Percentiles rank a stretch among this genome's conserved stretches.
phyloP scores from a whole-genome alignment of 495 filamentous ascomycete genomes.

The Aspergillus sclerotiicarbonarius region DNA sequence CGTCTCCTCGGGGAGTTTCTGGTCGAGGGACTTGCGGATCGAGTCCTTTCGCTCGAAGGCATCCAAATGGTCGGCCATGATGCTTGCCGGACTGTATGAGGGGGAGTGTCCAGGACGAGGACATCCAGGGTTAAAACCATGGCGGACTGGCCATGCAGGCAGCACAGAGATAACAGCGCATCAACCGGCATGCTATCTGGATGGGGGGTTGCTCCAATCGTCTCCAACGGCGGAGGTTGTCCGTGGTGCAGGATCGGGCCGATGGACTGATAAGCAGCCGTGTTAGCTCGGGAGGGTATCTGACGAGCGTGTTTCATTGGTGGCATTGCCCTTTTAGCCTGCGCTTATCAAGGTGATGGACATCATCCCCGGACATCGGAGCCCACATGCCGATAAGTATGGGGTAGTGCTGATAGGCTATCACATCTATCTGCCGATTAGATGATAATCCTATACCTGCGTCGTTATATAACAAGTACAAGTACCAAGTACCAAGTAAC shows the following conservation, averaged over 20 bases:
- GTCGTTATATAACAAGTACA: no score
- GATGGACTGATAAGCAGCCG: constrained; percentile 3
- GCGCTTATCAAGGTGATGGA: neutral
- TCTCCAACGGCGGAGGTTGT: no score
- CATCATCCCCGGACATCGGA: constrained; percentile 2
- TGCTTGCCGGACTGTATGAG: no score
- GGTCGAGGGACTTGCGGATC: neutral
- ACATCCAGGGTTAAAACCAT: neutral
- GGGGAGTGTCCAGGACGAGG: no score
- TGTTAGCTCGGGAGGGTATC: neutral
- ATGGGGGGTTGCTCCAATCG: no score
- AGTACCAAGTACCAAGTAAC: neutral
- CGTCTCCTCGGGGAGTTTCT: neutral
- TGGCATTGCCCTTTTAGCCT: no score
- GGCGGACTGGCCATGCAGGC: neutral
- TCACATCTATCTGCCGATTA: neutral
- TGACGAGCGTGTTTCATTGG: neutral
- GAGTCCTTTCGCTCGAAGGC: neutral
- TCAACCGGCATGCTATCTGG: neutral
- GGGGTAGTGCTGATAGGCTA: neutral
- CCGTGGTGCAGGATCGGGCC: neutral
- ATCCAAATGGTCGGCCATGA: neutral
- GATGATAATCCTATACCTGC: no score
- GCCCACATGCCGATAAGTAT: neutral
- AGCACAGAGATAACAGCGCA: neutral